Percentiles rank a stretch among this genome's conserved stretches.
Evolutionary conservation across 2,329 filamentous ascomycete genomes (phyloP).

Genomic region (Claviceps africana): DNA sequence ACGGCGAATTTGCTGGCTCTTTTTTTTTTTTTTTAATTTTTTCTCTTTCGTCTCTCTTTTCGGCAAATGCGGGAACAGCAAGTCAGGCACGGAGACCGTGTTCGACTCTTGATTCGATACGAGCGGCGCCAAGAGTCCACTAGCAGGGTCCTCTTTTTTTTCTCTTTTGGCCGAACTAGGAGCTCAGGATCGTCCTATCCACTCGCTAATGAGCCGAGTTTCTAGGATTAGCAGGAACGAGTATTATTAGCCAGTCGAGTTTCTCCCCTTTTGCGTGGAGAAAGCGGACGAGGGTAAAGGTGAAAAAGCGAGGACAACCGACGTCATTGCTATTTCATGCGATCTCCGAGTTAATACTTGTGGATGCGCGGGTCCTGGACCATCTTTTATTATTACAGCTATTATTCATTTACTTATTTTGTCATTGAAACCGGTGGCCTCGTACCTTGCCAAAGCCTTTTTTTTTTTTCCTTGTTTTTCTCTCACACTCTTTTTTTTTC

Average conservation of each 20-base stretch:
- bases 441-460: not conserved
- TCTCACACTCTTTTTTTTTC: too few relatives aligned
- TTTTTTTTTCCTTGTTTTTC: not conserved
- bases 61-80: not conserved
- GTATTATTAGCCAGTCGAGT: not conserved
- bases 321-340: slow-evolving; percentile 6
- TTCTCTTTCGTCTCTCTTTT: not conserved
- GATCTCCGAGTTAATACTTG: not conserved
- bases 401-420: not conserved
- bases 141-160: not conserved
- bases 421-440: not conserved
- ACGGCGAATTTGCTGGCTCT: not conserved
- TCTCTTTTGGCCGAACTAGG: not conserved
- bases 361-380: not conserved
- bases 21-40: not conserved
- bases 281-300: not conserved
- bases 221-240: not conserved
- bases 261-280: not conserved
- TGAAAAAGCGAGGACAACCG: not conserved
- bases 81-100: not conserved
- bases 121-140: not conserved
- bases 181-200: not conserved
- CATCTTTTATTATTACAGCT: not conserved
- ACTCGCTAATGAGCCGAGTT: slow-evolving; percentile 1
- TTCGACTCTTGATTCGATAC: not conserved